Evolutionary conservation across 768 basidiomycete genomes (phyloP), one percentile per base, ranked within the genome.

Genomic region (Collybiopsis confluens): DNA sequence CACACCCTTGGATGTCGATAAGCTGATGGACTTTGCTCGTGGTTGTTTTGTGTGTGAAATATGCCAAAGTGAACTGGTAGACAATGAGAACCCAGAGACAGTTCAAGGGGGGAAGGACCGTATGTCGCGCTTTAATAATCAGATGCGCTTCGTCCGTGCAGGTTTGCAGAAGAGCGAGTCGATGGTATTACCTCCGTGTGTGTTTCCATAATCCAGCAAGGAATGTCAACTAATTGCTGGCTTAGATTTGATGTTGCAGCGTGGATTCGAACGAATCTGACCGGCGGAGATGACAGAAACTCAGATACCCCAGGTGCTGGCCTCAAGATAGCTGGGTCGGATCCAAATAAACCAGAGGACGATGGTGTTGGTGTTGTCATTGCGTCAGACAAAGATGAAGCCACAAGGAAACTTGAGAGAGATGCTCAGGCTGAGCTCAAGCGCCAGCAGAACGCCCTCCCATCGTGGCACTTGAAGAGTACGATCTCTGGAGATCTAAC

Each of bases 401-500:
- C 82, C 59, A 86, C 83, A 16, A 78, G 82, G 57, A 80, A 81
- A 55, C 71, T 76, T 62, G 88, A 92, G 65, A 76, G 89, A 51
- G 90, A 90, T 60, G 83, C 81, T 20, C 84, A 94, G 67, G 88
- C 89, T 1, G 89, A 89, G 54, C 81, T 86, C 52, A 94, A 94
- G 70, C 72, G 92, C 54, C 82, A 87, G 64, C 94, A 98, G 72
- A 98, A 98, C 65, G 82, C 85, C 0, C 73, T 99, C 42, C 97
- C 97, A 1, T 77, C 88, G 11, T 99, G 97, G 97, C 92, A 97
- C 73, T 79, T 94, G 60, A 90, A 92, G 69, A 95, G 92, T 64
- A 99, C 97, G 2, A 92, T 99, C 56, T 86, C 92, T 3, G 93
- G 94, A 8, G 89, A 95, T 59, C 73, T 93, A 56, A 97, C 96